A percentile compares a stretch with the other conserved stretches of the same genome.
Evolutionary conservation across 768 basidiomycete genomes (phyloP).

Genomic region (Boletus pseudo-olivaceus): DNA sequence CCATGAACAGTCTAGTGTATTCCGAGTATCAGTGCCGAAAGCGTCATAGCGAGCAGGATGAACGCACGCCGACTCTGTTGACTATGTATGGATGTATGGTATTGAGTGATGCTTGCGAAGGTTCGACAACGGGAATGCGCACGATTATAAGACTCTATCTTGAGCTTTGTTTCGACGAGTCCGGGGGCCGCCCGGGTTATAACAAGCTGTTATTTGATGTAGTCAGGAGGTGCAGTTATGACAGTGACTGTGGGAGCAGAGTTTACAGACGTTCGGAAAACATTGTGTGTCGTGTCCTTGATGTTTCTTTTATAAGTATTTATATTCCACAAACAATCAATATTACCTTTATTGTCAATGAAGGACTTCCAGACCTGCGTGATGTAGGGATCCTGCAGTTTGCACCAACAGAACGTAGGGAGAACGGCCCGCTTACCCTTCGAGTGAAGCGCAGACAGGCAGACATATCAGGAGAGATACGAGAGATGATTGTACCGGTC

Average conservation of each 20-base stretch:
- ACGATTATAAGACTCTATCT: conserved; percentile 76
- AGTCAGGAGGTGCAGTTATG: neutral
- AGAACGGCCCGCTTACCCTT: conserved; percentile 37
- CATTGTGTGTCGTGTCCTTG: conserved; percentile 77
- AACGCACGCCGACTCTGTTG: conserved; percentile 74
- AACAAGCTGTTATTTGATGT: conserved; percentile 45
- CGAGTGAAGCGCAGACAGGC: conserved; percentile 72
- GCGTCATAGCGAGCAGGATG: neutral
- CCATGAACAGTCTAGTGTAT: conserved; percentile 62
- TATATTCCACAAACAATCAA: accelerated
- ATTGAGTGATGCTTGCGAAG: neutral
- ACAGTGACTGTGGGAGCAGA: neutral
- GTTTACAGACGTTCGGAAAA: conserved; percentile 63
- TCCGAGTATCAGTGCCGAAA: neutral
- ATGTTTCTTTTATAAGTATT: conserved; percentile 6
- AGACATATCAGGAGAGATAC: conserved; percentile 38
- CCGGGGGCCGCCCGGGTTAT: conserved; percentile 70
- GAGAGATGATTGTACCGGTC: too few species aligned
- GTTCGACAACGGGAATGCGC: conserved; percentile 19
- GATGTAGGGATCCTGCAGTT: neutral
- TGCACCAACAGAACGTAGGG: neutral
- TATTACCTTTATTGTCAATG: conserved; percentile 64
- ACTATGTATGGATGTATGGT: conserved; percentile 39
- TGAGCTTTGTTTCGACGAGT: conserved; percentile 62
- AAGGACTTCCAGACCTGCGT: conserved; percentile 76